phyloP scores from a whole-genome alignment of 768 basidiomycete genomes.

The Auricularia sp. region DNA sequence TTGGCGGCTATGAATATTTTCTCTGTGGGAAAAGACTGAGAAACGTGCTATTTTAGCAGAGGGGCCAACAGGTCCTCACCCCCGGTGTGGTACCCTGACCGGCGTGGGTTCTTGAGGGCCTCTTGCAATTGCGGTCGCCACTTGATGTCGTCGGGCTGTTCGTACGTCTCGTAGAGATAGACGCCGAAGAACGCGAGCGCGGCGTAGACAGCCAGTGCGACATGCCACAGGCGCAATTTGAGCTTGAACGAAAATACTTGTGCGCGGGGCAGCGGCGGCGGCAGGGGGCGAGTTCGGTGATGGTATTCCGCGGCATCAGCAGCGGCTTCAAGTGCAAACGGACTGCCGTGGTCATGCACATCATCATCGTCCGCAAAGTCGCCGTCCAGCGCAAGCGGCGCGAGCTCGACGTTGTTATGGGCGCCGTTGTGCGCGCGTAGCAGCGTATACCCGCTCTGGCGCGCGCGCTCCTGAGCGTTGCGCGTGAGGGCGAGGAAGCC shows the following conservation, averaged over 20 bases:
- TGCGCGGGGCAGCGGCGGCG: background rate
- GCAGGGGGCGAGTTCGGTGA: no score
- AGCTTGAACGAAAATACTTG: background rate
- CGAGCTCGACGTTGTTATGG: background rate
- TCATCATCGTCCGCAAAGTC: background rate
- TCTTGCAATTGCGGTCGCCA: conserved; percentile 14
- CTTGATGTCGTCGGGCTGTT: conserved; percentile 18
- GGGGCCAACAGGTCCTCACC: background rate
- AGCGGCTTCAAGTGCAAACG: background rate
- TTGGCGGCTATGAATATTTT: conserved; percentile 32
- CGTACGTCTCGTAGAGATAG: conserved; percentile 11
- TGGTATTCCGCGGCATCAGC: background rate
- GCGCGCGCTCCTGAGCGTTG: background rate
- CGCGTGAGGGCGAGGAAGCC: background rate
- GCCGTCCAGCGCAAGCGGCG: background rate
- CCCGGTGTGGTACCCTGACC: conserved; percentile 16
- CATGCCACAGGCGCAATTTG: background rate
- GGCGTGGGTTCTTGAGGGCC: conserved; percentile 14
- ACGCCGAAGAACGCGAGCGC: background rate
- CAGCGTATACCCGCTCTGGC: background rate
- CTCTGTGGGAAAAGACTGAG: conserved; percentile 9
- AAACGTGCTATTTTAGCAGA: background rate
- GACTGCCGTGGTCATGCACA: background rate
- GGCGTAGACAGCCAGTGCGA: background rate
- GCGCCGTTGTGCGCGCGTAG: background rate